These are phyloP conservation scores for Zygotorulaspora chibaensis DNA, from an alignment of 805 yeast species.

Conservation along the genomic window DNA sequence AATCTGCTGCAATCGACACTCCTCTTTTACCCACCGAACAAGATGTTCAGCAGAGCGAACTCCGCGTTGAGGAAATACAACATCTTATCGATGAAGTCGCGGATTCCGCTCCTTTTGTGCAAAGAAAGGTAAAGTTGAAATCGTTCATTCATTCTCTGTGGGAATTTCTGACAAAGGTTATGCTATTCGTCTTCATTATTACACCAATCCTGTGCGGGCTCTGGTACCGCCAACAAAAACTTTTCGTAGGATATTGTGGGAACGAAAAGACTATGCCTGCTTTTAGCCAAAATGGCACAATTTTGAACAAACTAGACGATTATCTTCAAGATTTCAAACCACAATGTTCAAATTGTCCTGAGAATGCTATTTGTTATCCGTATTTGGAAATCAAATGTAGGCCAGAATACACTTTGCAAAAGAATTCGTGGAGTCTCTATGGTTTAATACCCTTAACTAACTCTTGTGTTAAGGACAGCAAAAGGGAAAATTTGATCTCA, in stretches of 20 bases:
- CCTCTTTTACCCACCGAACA: slow-evolving; percentile 20
- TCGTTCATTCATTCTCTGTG: slow-evolving; percentile 2
- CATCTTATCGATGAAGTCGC: slow-evolving; percentile 1
- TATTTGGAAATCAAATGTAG: slow-evolving; percentile 61
- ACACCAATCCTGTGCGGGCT: slow-evolving; percentile 40
- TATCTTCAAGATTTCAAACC: slow-evolving; percentile 52
- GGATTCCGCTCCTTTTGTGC: neutral
- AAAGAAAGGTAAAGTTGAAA: neutral
- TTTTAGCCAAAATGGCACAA: neutral
- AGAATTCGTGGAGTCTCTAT: slow-evolving; percentile 33
- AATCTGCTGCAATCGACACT: slow-evolving; percentile 4
- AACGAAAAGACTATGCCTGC: slow-evolving; percentile 35
- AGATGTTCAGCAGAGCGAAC: slow-evolving; percentile 19
- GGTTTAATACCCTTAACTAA: slow-evolving; percentile 61
- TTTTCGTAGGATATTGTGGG: slow-evolving; percentile 73
- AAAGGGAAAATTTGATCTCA: slow-evolving; percentile 60
- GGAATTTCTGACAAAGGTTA: slow-evolving; percentile 21
- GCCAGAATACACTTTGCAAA: slow-evolving; percentile 55
- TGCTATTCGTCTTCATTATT: slow-evolving; percentile 38
- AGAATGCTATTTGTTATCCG: slow-evolving; percentile 69
- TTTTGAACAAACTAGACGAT: slow-evolving; percentile 36
- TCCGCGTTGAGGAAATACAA: slow-evolving; percentile 9
- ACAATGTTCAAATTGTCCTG: slow-evolving; percentile 72
- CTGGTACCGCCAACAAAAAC: slow-evolving; percentile 63
- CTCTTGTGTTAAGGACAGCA: slow-evolving; percentile 68